Base-by-base conservation (phyloP, 106 monocot genomes). In the Hemerocallis citrina region DNA sequence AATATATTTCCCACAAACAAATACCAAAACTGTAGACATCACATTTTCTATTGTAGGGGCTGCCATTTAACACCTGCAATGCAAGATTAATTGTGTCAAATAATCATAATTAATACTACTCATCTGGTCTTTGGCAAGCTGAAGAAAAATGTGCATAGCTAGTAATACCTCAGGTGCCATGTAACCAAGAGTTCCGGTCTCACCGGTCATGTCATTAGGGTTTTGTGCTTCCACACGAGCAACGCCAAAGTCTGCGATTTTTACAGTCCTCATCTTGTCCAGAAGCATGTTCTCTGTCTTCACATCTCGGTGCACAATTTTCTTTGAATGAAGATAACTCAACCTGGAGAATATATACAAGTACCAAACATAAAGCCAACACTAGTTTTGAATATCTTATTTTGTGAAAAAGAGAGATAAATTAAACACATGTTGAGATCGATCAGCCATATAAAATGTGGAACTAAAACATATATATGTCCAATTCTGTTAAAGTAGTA, bases 201-300 rank as follows among this genome's bases (percentile, higher is more conserved):
- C 90, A 19, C 85, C 90, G 4, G 90, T 91, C 90, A 91, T 91
- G 52, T 91, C 90, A 68, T 84, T 85, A 42, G 81, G 90, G 68
- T 91, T 91, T 54, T 64, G 69, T 62, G 81, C 81, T 52, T 85
- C 90, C 30, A 85, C 64, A 61, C 89, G 81, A 32, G 89, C 89
- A 69, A 89, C 89, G 50, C 89, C 89, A 70, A 91, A 91, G 57
- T 85, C 90, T 24, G 85, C 85, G 62, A 91, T 91, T 71, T 91
- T 91, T 32, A 91, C 79, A 24, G 77, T 79, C 59, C 85, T 71
- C 1, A 73, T 49, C 63, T 79, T 77, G 60, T 91, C 85, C 14
- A 91, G 61, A 64, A 91, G 85, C 90, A 91, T 91, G 40, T 91
- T 91, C 57, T 91, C 90, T 17, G 90, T 91, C 68, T 91, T 91